Evolutionary conservation across 257 asterid genomes (phyloP), one percentile per base, ranked within the genome.

Genomic region (Nicotiana attenuata): DNA sequence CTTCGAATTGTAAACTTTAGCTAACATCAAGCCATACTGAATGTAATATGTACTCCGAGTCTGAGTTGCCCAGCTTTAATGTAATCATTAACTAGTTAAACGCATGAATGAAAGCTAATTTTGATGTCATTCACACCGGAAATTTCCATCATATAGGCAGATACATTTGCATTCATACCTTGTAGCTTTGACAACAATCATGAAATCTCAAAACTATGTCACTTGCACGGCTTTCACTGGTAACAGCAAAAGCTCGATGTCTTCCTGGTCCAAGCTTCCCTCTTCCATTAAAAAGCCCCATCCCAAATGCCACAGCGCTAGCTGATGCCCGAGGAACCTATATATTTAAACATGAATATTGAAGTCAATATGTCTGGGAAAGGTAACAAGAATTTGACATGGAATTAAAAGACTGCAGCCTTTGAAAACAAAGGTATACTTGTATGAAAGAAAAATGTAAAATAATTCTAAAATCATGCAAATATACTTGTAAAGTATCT

Each of bases 271-370:
- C 98, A 77, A 96, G 97, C 81, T 87, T 90, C 83, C 99, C 99
- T 57, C 90, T 86, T 66, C 88, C 92, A 85, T 93, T 94, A 60
- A 96, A 94, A 47, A 96, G 95, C 71, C 98, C 98, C 96, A 96
- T 92, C 69, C 97, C 99, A 89, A 96, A 96, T 83, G 99, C 95
- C 82, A 94, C 98, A 59, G 97, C 98, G 86, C 99, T 96, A 73
- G 98, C 96, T 60, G 99, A 94, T 73, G 99, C 97, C 86, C 98
- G 97, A 65, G 97, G 80, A 83, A 96, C 87, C 98, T 96, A 84
- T 63, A 65, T 13, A 71, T 20, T 17, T 69, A 71, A 28, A 41
- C 59, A 69, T 69, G 35, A 69, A 5, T 41, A n/a, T 69, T 13
- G 5, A 71, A 41, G 13, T 26, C 78, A 71, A 3, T 71, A 71